Percentiles rank a stretch among this genome's conserved stretches.
These are phyloP conservation scores for Marsdenia floribunda DNA, from an alignment of 257 asterid genomes.

Conservation along the genomic window DNA sequence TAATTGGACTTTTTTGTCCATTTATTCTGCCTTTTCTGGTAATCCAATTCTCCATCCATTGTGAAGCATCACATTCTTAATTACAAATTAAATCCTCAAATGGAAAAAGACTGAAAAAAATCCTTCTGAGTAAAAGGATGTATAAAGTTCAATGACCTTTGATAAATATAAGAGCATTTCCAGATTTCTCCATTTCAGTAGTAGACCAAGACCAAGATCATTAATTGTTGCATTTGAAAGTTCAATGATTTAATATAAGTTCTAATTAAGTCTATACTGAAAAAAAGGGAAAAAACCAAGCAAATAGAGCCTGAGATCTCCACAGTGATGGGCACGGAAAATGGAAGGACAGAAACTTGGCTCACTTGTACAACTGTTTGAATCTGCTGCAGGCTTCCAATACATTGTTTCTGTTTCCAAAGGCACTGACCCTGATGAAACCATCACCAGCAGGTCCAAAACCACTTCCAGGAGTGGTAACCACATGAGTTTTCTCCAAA, in stretches of 20 bases:
- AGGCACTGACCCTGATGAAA: conserved; percentile 84
- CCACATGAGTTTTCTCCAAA: conserved; percentile 93
- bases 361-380: conserved; percentile 77
- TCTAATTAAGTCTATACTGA: neutral
- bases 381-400: conserved; percentile 94
- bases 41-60: neutral
- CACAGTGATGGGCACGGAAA: neutral
- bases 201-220: neutral
- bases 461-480: conserved; percentile 95
- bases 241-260: neutral
- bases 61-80: neutral
- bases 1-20: neutral
- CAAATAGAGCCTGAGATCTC: neutral
- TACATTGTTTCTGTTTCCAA: conserved; percentile 85
- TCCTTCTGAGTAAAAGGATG: too few relatives aligned
- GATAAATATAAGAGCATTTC: too few relatives aligned
- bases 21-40: too few relatives aligned
- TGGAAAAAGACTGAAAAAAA: neutral
- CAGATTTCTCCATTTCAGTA: neutral
- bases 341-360: neutral
- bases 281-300: neutral
- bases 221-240: neutral
- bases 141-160: too few relatives aligned
- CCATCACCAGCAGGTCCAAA: conserved; percentile 98
- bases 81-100: too few relatives aligned